Percentiles rank a stretch among this genome's conserved stretches.
phyloP scores from a whole-genome alignment of 2,329 filamentous ascomycete genomes.

The Phaeoacremonium minimum region DNA sequence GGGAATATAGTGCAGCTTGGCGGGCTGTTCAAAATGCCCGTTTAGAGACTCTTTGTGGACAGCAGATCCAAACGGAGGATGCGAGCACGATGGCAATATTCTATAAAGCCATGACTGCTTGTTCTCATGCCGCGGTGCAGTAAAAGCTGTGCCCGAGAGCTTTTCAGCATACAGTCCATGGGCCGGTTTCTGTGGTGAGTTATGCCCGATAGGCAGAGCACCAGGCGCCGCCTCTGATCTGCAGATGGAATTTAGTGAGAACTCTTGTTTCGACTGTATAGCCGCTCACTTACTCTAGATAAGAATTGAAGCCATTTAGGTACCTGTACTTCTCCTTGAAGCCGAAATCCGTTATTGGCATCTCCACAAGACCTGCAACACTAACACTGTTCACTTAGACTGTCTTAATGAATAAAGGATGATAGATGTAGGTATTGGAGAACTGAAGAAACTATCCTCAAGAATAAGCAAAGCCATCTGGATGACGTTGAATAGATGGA shows the following conservation, averaged over 20 bases:
- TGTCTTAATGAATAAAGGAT: neutral
- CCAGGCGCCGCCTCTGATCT: constrained; percentile 74
- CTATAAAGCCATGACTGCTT: constrained; percentile 71
- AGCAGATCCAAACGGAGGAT: constrained; percentile 44
- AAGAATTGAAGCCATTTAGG: constrained; percentile 71
- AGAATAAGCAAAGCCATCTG: neutral
- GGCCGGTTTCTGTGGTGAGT: constrained; percentile 77
- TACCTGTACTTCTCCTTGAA: constrained; percentile 63
- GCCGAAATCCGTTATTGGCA: constrained; percentile 46
- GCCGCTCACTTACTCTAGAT: constrained; percentile 70
- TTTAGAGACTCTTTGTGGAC: constrained; percentile 8
- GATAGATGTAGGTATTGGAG: neutral
- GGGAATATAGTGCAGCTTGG: constrained; percentile 67
- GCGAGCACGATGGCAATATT: constrained; percentile 60
- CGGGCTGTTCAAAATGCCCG: constrained; percentile 10
- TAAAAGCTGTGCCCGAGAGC: constrained; percentile 69
- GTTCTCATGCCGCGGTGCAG: constrained; percentile 64
- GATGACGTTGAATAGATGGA: no score
- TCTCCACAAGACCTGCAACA: no score
- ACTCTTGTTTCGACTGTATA: no score
- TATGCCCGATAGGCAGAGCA: constrained; percentile 69
- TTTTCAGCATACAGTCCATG: constrained; percentile 81
- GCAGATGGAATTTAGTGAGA: no score
- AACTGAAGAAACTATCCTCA: neutral
- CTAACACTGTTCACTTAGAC: no score